These are phyloP conservation scores for Novymonas esmeraldas DNA, from an alignment of 208 protist species.

Conservation along the genomic window DNA sequence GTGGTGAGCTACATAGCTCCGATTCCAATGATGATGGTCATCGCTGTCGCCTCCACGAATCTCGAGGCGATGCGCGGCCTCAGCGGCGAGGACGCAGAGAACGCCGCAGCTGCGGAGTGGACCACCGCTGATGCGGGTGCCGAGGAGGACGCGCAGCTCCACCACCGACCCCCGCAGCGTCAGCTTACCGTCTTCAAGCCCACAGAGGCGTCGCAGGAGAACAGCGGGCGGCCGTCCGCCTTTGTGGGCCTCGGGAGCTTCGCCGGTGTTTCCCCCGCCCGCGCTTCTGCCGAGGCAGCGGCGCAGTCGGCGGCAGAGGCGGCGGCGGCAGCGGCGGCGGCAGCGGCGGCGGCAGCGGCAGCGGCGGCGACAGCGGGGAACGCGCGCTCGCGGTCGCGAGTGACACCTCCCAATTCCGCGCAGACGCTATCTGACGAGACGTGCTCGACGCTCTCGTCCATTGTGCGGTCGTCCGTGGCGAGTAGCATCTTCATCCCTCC, in stretches of 20 bases:
- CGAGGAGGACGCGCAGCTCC: too few species aligned
- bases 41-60: slow-evolving; percentile 8
- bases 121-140: too few species aligned
- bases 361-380: neutral
- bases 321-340: neutral
- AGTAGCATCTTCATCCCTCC: slow-evolving; percentile 31
- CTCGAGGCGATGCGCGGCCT: neutral
- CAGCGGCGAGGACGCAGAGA: neutral
- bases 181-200: neutral
- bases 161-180: neutral
- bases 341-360: neutral
- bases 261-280: neutral
- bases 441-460: slow-evolving; percentile 36
- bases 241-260: neutral
- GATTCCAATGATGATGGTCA: slow-evolving; percentile 20
- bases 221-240: neutral
- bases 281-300: neutral
- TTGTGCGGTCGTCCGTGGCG: slow-evolving; percentile 39
- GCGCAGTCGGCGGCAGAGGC: neutral
- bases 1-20: slow-evolving; percentile 32
- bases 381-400: neutral
- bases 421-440: slow-evolving; percentile 1
- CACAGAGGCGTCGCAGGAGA: neutral
- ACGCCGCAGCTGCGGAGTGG: neutral
- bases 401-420: neutral